Evolutionary conservation across 768 basidiomycete species (phyloP), one percentile per base, ranked within the genome.

Genomic region (Austroboletus eburneus): DNA sequence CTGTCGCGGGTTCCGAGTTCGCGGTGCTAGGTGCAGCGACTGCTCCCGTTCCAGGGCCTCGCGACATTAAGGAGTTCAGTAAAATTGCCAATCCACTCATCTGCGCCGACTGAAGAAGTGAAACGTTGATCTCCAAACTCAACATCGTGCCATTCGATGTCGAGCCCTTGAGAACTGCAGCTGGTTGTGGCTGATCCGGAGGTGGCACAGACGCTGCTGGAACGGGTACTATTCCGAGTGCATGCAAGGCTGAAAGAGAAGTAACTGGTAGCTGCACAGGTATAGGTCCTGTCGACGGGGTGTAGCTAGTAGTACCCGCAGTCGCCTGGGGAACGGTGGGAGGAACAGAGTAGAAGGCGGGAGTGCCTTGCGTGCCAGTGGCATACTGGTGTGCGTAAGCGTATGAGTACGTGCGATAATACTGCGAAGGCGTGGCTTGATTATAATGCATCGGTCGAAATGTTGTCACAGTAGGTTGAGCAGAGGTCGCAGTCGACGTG

Each of bases 91-190:
- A 56, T 13, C 86, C 85, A 58, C 75, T 85, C 80, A 86, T 83
- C 57, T 91, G 88, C n/a, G 78, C 70, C 16, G 80, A 73, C 62
- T 87, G 83, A 45, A 91, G 70, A 17, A 83, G 65, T 14, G 81
- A 80, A 23, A 89, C 79, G 50, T 90, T 89, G 59, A 91, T 85
- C 52, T 91, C 88, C 44, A 91, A 67, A 59, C 76, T 85, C 48
- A 89, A 64, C 73, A 84, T 80, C 17, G 78, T 75, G 12, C 87
- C 87, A 57, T 87, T 81, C 7, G 80, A 76, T 3, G 81, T 80
- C 1, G 84, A 82, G 23, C 85, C 82, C 32, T 82, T 77, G 41
- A 90, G 70, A 14, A 91, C 77, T n/a, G 85, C 87, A n/a, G 83
- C 75, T 1, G 87, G 84, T 55, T 80, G 83, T 16, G 79, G 72